phyloP scores from a whole-genome alignment of 495 filamentous ascomycete species.

The Podospora comata region DNA sequence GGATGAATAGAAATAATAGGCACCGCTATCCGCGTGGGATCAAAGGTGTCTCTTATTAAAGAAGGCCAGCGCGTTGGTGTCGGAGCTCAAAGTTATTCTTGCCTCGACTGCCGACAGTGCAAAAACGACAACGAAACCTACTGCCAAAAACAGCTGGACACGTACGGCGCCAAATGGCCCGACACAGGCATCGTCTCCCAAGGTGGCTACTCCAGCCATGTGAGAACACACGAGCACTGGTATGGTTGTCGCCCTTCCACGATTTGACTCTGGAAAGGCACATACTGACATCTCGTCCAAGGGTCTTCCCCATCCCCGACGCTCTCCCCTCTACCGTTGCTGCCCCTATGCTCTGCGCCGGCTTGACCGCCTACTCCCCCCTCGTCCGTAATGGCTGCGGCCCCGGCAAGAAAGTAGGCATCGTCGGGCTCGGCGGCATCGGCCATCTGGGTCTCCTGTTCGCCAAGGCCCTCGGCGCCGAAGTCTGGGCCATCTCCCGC shows the following conservation, averaged over 20 bases:
- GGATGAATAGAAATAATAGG: constrained; percentile 42
- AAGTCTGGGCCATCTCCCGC: constrained; percentile 68
- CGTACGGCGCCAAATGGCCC: constrained; percentile 54
- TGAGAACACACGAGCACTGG: constrained; percentile 56
- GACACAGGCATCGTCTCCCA: constrained; percentile 52
- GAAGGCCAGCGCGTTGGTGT: constrained; percentile 56
- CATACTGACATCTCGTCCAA: constrained; percentile 14
- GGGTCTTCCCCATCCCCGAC: constrained; percentile 76
- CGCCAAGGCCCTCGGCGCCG: constrained; percentile 66
- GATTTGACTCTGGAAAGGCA: not conserved
- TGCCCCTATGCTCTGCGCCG: constrained; percentile 88
- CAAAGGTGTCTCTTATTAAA: constrained; percentile 56
- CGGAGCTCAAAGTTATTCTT: constrained; percentile 54
- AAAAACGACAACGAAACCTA: constrained; percentile 59
- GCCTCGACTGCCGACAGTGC: constrained; percentile 55
- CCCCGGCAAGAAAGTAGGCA: constrained; percentile 76
- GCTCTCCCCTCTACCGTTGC: constrained; percentile 61
- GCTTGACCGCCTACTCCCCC: constrained; percentile 76
- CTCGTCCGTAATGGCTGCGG: constrained; percentile 70
- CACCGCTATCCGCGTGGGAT: constrained; percentile 51
- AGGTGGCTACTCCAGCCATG: constrained; percentile 54
- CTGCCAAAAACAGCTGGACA: constrained; percentile 54
- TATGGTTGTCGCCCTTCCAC: constrained; percentile 17
- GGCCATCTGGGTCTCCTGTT: constrained; percentile 72
- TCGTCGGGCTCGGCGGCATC: constrained; percentile 69